phyloP scores from a whole-genome alignment of 768 basidiomycete species.

The Tylopilus subfusipes region DNA sequence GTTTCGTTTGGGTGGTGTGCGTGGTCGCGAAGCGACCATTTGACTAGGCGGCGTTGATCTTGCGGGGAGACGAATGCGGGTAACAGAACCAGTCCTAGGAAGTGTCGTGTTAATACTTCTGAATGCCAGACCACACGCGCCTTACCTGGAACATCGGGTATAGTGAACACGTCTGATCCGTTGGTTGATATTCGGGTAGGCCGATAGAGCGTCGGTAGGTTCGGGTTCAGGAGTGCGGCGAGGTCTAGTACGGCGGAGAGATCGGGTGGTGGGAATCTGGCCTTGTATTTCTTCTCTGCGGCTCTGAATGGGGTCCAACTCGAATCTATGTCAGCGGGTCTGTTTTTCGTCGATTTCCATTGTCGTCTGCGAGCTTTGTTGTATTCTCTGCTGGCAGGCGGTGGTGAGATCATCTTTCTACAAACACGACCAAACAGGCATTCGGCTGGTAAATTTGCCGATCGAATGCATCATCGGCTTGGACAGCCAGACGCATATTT shows the following conservation, averaged over 20 bases:
- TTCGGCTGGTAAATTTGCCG: constrained; percentile 8
- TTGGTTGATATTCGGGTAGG: constrained; percentile 2
- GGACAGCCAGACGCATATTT: background rate
- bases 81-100: constrained; percentile 76
- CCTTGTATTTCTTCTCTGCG: constrained; percentile 78
- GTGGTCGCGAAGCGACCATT: constrained; percentile 72
- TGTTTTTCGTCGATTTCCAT: constrained; percentile 57
- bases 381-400: constrained; percentile 38
- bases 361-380: constrained; percentile 58
- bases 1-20: constrained; percentile 81
- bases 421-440: constrained; percentile 29
- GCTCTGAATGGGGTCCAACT: constrained; percentile 74
- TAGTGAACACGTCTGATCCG: constrained; percentile 1
- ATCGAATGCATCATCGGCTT: background rate
- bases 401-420: constrained; percentile 16
- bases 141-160: constrained; percentile 42
- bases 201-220: background rate
- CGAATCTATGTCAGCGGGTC: constrained; percentile 40
- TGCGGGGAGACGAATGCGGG: constrained; percentile 64
- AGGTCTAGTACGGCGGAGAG: constrained; percentile 68
- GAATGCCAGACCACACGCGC: background rate
- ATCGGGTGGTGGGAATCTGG: constrained; percentile 74
- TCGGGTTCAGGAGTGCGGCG: constrained; percentile 36
- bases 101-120: background rate
- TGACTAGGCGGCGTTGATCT: constrained; percentile 66